Evolutionary conservation across 148 eudicot genomes (phyloP).

Genomic region (Camellia lanceoleosa): DNA sequence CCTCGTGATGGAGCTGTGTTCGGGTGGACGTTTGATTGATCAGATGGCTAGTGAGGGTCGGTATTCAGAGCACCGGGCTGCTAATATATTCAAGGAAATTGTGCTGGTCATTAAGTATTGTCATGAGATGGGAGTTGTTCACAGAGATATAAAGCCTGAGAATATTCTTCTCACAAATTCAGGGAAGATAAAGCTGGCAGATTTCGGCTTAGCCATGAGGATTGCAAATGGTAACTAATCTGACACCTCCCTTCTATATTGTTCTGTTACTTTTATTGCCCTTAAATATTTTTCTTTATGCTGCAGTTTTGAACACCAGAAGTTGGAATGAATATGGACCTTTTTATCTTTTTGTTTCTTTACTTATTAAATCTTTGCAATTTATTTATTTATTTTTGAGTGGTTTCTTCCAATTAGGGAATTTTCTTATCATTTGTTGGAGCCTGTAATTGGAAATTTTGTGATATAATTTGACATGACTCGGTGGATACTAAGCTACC

Average conservation of each 20-base stretch:
- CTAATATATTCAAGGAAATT: constrained; percentile 60
- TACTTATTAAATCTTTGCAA: neutral
- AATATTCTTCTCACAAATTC: constrained; percentile 65
- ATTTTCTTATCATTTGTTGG: too few relatives aligned
- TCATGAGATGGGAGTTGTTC: constrained; percentile 94
- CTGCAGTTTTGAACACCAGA: neutral
- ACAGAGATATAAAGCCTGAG: constrained; percentile 89
- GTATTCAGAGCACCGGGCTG: constrained; percentile 71
- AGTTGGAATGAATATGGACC: neutral
- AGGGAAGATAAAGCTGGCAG: constrained; percentile 82
- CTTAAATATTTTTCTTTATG: neutral
- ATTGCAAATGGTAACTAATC: constrained; percentile 59
- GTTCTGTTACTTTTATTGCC: neutral
- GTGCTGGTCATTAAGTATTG: constrained; percentile 83
- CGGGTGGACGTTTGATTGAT: constrained; percentile 80
- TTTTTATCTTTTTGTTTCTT: neutral
- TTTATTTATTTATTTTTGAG: neutral
- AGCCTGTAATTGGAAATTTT: too few relatives aligned
- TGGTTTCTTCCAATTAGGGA: too few relatives aligned
- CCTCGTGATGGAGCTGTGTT: constrained; percentile 88
- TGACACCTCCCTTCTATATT: neutral
- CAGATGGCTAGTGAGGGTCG: constrained; percentile 57
- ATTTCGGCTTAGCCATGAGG: constrained; percentile 85
- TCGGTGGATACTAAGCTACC: too few relatives aligned
- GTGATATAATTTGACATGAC: too few relatives aligned